Conservation (phyloP, 257 asterid species). For the Solanum etuberosum region DNA sequence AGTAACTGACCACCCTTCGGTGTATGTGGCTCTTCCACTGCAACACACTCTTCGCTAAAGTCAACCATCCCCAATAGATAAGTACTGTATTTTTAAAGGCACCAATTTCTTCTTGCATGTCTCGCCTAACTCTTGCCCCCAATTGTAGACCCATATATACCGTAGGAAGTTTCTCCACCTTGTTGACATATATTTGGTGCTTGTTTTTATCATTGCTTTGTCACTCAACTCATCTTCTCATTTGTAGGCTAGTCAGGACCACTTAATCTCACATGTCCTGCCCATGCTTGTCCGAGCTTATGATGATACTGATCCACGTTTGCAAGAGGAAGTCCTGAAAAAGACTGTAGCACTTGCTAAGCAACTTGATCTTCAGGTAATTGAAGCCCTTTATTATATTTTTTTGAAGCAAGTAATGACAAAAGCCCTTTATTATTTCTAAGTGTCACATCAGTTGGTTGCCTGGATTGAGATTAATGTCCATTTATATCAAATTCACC, state of each 20-base stretch:
- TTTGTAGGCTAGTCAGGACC: conserved; percentile 78
- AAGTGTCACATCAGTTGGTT: not conserved
- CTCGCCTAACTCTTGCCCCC: not conserved
- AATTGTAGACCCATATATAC: not conserved
- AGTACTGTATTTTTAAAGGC: not conserved
- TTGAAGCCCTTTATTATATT: not conserved
- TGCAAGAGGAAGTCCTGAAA: conserved; percentile 98
- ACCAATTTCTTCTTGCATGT: not conserved
- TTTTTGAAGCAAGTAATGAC: not conserved
- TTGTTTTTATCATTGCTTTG: conserved; percentile 9
- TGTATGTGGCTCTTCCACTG: not conserved
- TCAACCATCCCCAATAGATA: not conserved
- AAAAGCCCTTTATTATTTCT: not conserved
- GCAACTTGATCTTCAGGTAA: conserved; percentile 84
- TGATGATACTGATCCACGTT: conserved; percentile 88
- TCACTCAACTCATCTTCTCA: conserved; percentile 7
- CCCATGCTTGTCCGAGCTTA: conserved; percentile 96
- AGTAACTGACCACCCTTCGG: not conserved
- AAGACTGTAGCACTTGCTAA: conserved; percentile 68
- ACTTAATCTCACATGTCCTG: conserved; percentile 69
- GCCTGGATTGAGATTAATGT: not conserved
- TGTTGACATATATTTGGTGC: not conserved
- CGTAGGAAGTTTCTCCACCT: not conserved
- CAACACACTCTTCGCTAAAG: not conserved
- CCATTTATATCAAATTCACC: not conserved